phyloP scores from a whole-genome alignment of 2,329 filamentous ascomycete genomes.

The Pestalotiopsis sp. region DNA sequence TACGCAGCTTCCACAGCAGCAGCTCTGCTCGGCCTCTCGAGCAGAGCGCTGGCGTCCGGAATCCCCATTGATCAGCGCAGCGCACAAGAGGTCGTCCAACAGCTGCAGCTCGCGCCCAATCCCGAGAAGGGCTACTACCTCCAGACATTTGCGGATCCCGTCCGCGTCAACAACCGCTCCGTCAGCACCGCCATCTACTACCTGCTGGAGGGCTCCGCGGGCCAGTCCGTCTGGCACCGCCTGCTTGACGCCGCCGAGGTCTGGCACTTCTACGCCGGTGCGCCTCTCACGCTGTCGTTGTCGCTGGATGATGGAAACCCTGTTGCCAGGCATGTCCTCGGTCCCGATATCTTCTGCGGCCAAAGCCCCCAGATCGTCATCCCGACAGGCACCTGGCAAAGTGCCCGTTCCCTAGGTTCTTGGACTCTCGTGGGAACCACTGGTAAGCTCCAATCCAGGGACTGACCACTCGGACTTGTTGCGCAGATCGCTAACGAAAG shows the following conservation, averaged over 20 bases:
- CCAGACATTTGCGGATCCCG: constrained; percentile 47
- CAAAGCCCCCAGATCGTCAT: constrained; percentile 47
- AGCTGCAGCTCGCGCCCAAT: constrained; percentile 45
- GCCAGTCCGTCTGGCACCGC: constrained; percentile 51
- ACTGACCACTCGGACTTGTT: too few species aligned
- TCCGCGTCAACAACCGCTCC: constrained; percentile 36
- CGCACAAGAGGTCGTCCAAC: constrained; percentile 44
- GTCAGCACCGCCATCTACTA: constrained; percentile 56
- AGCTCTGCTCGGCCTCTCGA: background rate
- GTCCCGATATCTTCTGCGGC: constrained; percentile 41
- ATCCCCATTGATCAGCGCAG: constrained; percentile 27
- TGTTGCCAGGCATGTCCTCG: constrained; percentile 37
- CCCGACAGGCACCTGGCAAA: constrained; percentile 45
- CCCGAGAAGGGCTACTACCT: constrained; percentile 52
- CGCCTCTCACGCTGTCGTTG: constrained; percentile 47
- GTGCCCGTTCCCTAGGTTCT: constrained; percentile 42
- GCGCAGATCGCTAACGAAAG: background rate
- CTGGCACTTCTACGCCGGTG: constrained; percentile 58
- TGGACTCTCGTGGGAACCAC: constrained; percentile 51
- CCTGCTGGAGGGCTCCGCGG: constrained; percentile 38
- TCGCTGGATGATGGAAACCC: constrained; percentile 44
- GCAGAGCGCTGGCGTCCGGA: background rate
- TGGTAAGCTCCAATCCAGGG: constrained; percentile 19
- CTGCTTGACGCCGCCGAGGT: constrained; percentile 48
- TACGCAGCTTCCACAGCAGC: background rate